phyloP scores from a whole-genome alignment of 345 rosid species.

The Citropsis articulata region DNA sequence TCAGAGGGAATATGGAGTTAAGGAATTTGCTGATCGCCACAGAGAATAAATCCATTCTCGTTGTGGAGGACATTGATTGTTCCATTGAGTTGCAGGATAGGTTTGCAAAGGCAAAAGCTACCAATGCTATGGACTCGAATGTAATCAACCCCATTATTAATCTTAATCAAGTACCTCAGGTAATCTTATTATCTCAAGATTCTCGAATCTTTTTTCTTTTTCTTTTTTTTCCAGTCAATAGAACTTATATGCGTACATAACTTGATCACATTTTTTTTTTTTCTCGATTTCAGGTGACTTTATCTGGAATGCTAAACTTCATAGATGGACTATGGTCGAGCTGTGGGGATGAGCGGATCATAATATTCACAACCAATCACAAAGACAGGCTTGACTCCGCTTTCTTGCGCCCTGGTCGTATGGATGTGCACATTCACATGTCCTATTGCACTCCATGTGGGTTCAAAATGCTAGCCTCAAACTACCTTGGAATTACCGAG shows the following conservation, averaged over 20 bases:
- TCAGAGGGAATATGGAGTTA: conserved; percentile 20
- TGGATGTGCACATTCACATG: conserved; percentile 28
- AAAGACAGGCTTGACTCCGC: conserved; percentile 31
- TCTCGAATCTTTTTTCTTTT: background rate
- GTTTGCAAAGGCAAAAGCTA: background rate
- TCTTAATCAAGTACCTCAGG: background rate
- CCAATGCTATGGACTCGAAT: background rate
- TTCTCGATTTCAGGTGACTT: conserved; percentile 8
- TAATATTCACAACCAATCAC: conserved; percentile 33
- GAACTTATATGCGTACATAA: no score
- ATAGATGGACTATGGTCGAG: conserved; percentile 38
- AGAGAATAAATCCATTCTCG: conserved; percentile 30
- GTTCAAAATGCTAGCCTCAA: conserved; percentile 23
- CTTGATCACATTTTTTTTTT: background rate
- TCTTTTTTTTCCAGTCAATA: background rate
- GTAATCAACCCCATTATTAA: background rate
- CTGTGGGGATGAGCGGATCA: conserved; percentile 36
- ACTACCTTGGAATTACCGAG: conserved; percentile 10
- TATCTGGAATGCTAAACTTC: conserved; percentile 33
- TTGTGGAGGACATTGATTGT: conserved; percentile 35
- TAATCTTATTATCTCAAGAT: background rate
- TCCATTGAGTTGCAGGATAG: conserved; percentile 23
- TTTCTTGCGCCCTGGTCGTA: conserved; percentile 29
- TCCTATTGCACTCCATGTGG: conserved; percentile 25
- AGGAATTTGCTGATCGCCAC: conserved; percentile 27